Conservation (phyloP, 495 filamentous ascomycete species). For the Neurospora sp. region DNA sequence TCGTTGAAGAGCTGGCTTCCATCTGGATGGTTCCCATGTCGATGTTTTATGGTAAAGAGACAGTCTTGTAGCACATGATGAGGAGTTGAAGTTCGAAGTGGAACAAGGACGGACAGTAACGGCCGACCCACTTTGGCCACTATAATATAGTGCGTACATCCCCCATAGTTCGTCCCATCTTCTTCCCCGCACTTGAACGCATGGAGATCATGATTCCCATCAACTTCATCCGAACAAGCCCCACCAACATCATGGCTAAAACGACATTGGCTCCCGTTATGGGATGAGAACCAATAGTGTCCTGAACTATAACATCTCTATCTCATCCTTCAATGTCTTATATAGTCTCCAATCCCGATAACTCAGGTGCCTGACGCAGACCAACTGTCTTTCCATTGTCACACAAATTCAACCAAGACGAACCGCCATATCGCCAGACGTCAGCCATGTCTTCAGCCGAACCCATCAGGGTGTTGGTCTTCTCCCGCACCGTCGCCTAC, state of each 20-base stretch:
- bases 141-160: not conserved
- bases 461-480: conserved; percentile 20
- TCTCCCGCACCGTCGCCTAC: conserved; percentile 26
- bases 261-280: not conserved
- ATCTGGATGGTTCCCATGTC: not conserved
- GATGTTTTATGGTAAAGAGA: not conserved
- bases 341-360: not conserved
- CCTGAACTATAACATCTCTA: not conserved
- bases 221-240: not conserved
- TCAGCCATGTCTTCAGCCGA: not conserved
- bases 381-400: not conserved
- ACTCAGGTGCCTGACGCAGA: not conserved
- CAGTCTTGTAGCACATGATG: not conserved
- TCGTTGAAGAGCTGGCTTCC: not conserved
- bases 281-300: not conserved
- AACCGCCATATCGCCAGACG: not conserved
- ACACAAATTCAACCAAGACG: not conserved
- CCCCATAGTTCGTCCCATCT: not conserved
- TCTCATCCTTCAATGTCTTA: not conserved
- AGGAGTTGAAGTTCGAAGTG: not conserved
- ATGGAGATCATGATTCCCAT: not conserved
- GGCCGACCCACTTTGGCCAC: not conserved
- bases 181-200: not conserved
- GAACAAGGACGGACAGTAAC: not conserved
- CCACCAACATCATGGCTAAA: not conserved